These are phyloP conservation scores for Blastocystis hominis DNA, from an alignment of 352 stramenopile genomes.

Conservation along the genomic window DNA sequence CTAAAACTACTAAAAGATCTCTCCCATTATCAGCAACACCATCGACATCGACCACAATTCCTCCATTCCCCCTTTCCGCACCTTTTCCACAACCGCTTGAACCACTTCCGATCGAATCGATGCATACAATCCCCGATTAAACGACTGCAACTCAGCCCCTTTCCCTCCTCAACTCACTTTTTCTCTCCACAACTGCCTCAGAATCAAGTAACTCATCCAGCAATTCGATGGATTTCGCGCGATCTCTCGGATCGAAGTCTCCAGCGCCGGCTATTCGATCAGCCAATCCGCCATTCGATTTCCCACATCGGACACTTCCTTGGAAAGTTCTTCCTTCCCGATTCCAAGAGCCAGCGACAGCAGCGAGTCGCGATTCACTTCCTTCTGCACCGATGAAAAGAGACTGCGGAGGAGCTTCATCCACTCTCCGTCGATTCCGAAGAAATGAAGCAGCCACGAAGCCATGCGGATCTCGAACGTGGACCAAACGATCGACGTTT, in stretches of 20 bases:
- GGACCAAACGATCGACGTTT: not conserved
- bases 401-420: not conserved
- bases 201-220: not conserved
- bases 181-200: not conserved
- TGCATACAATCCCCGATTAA: not conserved
- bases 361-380: not conserved
- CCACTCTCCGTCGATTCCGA: not conserved
- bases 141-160: not conserved
- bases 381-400: not conserved
- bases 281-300: not conserved
- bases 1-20: not conserved
- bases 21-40: not conserved
- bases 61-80: not conserved
- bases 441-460: not conserved
- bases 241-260: not conserved
- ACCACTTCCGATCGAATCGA: not conserved
- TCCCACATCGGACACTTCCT: not conserved
- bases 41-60: not conserved
- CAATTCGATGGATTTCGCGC: not conserved
- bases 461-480: not conserved
- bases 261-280: too few species aligned
- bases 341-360: not conserved
- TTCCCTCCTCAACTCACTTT: not conserved
- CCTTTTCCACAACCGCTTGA: not conserved
- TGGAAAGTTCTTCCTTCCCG: not conserved